Base-by-base conservation (phyloP, 768 basidiomycete species). In the Cystofilobasidium capitatum region DNA sequence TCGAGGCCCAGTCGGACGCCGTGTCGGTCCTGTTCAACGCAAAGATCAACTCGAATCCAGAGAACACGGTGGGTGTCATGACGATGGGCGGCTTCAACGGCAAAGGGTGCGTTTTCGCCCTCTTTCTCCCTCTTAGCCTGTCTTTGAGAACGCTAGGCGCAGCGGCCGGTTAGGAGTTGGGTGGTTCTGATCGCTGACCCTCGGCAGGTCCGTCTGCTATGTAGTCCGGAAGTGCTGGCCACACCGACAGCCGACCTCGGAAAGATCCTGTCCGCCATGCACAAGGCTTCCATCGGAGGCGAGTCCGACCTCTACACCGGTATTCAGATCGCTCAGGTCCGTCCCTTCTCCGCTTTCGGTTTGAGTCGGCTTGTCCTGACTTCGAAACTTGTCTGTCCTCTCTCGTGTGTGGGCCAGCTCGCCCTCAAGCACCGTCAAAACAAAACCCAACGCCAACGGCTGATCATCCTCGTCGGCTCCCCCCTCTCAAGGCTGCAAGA, bases 371-470 rank as follows among this genome's bases (percentile, higher is more conserved):
- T 58, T 31, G 12, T 4, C 22, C 22, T 2, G 0, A 37, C 26
- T 17, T 29, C 26, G 37, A 33, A 26, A 6, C 37, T 33, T 37
- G 35, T 20, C 49, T 7, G 22, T 20, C 45, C 16, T 31, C 29
- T 16, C 44, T 31, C 26, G 39, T 31, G 10, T 16, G 8, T 31
- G 9, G 29, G 24, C 33, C 66, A 76, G 76, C 85, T 99, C 60
- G 93, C 96, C 0, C 82, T 99, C 58, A 99, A 99, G 77, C 96
- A 99, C 77, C 82, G 96, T 66, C 91, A 93, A 78, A 97, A 98
- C 82, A 98, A 98, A 84, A 97, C 92, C 74, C 86, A 94, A 36
- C 87, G 93, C 26, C 96, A 99, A 74, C 85, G 96, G 45, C 89
- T 99, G 72, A 85, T 99, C 75, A 88, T 91, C 51, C 96, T 98